Base-by-base conservation (phyloP, 225 moss, liverwort and hornwort genomes). In the Physcomitrium patens region DNA sequence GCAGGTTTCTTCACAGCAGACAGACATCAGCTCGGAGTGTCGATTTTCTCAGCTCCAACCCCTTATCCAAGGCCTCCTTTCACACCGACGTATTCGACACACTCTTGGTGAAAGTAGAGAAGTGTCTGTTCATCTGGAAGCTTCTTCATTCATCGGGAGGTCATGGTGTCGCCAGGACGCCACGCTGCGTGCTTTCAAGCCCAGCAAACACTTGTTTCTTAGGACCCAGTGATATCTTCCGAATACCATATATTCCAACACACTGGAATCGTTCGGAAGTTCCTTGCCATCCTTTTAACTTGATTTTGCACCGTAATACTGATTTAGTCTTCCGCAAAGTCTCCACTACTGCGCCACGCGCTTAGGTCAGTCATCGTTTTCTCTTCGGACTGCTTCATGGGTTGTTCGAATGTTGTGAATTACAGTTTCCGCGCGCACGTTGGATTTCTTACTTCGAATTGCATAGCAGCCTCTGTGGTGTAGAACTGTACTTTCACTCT, bases 161-260 rank as follows among this genome's bases (percentile, higher is more conserved):
- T 5, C 22, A 1, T 14, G 41, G 65, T 1, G 17, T 55, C 22
- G 8, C 22, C 55, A 74, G 9, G 41, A 28, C 20, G 79, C 79
- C 73, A 79, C 59, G 67, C 15, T 66, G 26, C 62, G 23, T 27
- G n/a, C 62, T 18, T 14, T 13, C 0, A 69, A 18, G 23, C 76
- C 2, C 18, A 12, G 52, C 9, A 0, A 18, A 63, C 70, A 77
- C 77, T 70, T 68, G 62, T 43, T 47, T 42, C 23, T 9, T 10
- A 6, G 20, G 8, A 13, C 8, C 7, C 2, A 17, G 2, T 49
- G 12, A 49, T 49, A 49, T 13, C 51, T 69, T 13, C 9, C 17
- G 19, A 10, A 31, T 44, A 22, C 6, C 17, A 0, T 24, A 43
- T 0, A 52, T 51, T 51, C 12, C 27, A 15, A 50, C 51, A 49